Conservation (phyloP, 2,329 filamentous ascomycete genomes). For the Rhynchosporium secalis region DNA sequence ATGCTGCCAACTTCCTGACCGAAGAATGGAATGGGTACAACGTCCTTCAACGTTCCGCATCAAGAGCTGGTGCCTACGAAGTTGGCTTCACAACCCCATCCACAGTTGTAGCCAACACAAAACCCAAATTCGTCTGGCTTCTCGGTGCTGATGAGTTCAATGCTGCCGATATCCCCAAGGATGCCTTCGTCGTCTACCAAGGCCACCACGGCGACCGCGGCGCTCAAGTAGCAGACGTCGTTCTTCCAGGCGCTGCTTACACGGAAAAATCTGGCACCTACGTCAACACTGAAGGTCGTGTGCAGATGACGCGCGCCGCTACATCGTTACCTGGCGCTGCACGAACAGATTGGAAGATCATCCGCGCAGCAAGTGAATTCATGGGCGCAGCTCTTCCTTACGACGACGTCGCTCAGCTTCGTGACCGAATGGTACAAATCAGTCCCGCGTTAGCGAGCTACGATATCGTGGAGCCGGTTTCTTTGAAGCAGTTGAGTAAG, state of each 20-base stretch:
- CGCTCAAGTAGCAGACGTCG: conserved; percentile 87
- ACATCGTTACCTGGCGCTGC: conserved; percentile 86
- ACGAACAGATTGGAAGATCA: conserved; percentile 98
- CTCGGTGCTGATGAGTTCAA: conserved; percentile 91
- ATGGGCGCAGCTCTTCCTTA: conserved; percentile 85
- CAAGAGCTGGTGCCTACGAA: conserved; percentile 90
- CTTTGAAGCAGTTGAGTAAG: conserved; percentile 76
- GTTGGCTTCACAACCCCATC: conserved; percentile 92
- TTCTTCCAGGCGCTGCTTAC: conserved; percentile 92
- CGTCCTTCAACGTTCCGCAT: conserved; percentile 89
- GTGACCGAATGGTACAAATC: conserved; percentile 94
- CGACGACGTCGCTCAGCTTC: conserved; percentile 84
- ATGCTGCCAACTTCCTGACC: conserved; percentile 83
- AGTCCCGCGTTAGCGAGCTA: conserved; percentile 87
- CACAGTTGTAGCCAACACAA: conserved; percentile 75
- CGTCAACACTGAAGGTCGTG: conserved; percentile 95
- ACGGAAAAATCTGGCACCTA: conserved; percentile 97
- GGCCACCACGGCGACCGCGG: conserved; percentile 96
- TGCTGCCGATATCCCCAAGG: conserved; percentile 85
- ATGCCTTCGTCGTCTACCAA: conserved; percentile 96
- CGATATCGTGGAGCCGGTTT: conserved; percentile 83
- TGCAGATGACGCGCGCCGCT: conserved; percentile 89
- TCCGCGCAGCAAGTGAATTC: conserved; percentile 90
- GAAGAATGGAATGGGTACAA: conserved; percentile 97
- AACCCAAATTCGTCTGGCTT: conserved; percentile 94